Evolutionary conservation across 1,284 basidiomycete genomes (phyloP), one percentile per base, ranked within the genome.

Genomic region (Peniophora sp.): DNA sequence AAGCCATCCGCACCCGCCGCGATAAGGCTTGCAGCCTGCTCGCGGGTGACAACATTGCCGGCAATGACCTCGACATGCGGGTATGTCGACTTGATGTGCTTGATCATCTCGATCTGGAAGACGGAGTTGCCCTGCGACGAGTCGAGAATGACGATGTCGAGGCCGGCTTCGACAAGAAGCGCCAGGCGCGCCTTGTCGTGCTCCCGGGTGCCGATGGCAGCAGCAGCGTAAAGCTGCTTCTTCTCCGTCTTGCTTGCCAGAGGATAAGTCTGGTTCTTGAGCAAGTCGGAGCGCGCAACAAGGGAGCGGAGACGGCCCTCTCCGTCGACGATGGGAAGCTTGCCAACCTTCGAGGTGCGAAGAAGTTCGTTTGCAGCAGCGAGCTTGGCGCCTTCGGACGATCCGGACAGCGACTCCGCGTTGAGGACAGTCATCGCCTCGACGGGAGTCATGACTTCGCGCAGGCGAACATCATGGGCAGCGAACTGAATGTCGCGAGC

Each of bases 201-300:
- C 0, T 86, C 88, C 23, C 96, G 88, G 0, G 97, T 99, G 49
- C 96, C 97, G 57, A 99, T 81, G 2, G 97, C 91, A n/a, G 96
- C 96, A 20, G 95, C 96, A 49, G 94, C 94, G 64, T 96, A 95
- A 12, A 99, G 83, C 74, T 99, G 96, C 73, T 99, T 99, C 66
- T 78, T 92, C 57, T 87, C 79, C 51, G 86, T 81, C 73, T 99
- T 99, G 60, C 88, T 92, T 1, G 96, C 94, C 48, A 97, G 81
- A 2, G 96, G 97, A 71, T 88, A 99, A 57, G 92, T 95, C 66
- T 97, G 92, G 73, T 97, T 98, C 73, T 99, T 99, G 65, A 99
- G 83, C 54, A 99, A 76, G 69, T 99, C 96, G 37, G 95, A 97
- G 52, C 96, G 92, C 3, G 94, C 92, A 52, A 97, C 85, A 54